A percentile compares a stretch with the other conserved stretches of the same genome.
Evolutionary conservation across 164 flowering plant genomes (phyloP).

Genomic region (Aristolochia californica): DNA sequence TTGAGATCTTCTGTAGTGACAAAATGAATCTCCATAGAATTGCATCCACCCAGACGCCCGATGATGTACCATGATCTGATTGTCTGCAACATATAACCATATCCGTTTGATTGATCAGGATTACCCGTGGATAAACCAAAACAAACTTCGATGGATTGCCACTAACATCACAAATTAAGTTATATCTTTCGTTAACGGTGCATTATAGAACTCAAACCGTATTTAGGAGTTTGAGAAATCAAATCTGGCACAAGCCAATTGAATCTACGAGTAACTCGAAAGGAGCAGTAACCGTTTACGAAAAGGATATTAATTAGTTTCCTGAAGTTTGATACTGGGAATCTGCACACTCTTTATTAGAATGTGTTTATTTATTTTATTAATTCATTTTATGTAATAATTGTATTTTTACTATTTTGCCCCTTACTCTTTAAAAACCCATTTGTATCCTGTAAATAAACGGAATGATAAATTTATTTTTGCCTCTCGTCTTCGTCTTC

Average conservation of each 20-base stretch:
- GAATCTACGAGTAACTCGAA: not conserved
- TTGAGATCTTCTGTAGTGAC: too few relatives aligned
- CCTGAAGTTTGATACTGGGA: too few relatives aligned
- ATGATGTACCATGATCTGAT: slow-evolving; percentile 80
- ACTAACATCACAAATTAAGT: slow-evolving; percentile 78
- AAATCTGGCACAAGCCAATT: slow-evolving; percentile 40
- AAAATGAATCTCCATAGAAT: slow-evolving; percentile 95
- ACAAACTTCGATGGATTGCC: slow-evolving; percentile 2
- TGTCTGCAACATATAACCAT: slow-evolving; percentile 33
- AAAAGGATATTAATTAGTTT: too few relatives aligned
- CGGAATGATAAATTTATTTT: too few relatives aligned
- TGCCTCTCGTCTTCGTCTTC: too few relatives aligned
- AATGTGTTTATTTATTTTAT: too few relatives aligned
- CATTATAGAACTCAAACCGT: slow-evolving; percentile 85
- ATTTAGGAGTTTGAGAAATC: slow-evolving; percentile 74
- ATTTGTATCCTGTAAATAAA: too few relatives aligned
- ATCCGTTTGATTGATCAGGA: not conserved
- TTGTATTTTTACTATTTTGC: too few relatives aligned
- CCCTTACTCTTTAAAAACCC: too few relatives aligned
- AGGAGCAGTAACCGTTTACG: not conserved
- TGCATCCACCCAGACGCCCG: slow-evolving; percentile 82
- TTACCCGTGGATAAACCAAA: not conserved
- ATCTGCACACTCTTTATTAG: too few relatives aligned
- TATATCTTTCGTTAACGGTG: slow-evolving; percentile 56
- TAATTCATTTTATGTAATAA: too few relatives aligned